Conservation (phyloP, 2,329 filamentous ascomycete species). For the Paraphaeosphaeria minitans region DNA sequence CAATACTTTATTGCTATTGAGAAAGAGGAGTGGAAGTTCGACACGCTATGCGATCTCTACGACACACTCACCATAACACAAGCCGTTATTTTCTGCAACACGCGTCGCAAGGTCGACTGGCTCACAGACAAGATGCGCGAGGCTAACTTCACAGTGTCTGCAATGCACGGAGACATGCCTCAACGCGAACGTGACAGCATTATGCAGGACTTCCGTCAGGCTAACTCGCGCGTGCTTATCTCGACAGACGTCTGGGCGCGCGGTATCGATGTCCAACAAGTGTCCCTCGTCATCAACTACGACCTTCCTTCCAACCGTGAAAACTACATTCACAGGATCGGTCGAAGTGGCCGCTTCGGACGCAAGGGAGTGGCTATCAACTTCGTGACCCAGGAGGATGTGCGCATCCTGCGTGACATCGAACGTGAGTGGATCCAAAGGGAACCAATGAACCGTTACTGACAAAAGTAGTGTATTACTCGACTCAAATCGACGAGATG, state of each 20-base stretch:
- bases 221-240: slow-evolving; percentile 93
- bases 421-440: slow-evolving; percentile 67
- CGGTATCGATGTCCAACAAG: slow-evolving; percentile 98
- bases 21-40: slow-evolving; percentile 99
- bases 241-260: slow-evolving; percentile 98
- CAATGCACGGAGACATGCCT: slow-evolving; percentile 99
- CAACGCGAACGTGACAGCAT: slow-evolving; percentile 98
- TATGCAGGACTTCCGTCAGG: slow-evolving; percentile 98
- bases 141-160: slow-evolving; percentile 96
- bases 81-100: slow-evolving; percentile 99
- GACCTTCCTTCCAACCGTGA: slow-evolving; percentile 97
- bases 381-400: slow-evolving; percentile 97
- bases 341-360: slow-evolving; percentile 91
- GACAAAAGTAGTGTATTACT: slow-evolving; percentile 76
- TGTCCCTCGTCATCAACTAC: slow-evolving; percentile 98
- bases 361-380: slow-evolving; percentile 99
- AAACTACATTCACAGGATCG: slow-evolving; percentile 99
- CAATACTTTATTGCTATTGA: slow-evolving; percentile 99
- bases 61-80: slow-evolving; percentile 98
- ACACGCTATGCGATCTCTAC: slow-evolving; percentile 97
- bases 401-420: slow-evolving; percentile 95
- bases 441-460: slow-evolving; percentile 28
- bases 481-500: slow-evolving; percentile 98
- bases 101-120: slow-evolving; percentile 98
- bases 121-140: slow-evolving; percentile 99